A percentile compares a stretch with the other conserved stretches of the same genome.
Conservation (phyloP, 2,329 filamentous ascomycete genomes). For the Huntiella decipiens region DNA sequence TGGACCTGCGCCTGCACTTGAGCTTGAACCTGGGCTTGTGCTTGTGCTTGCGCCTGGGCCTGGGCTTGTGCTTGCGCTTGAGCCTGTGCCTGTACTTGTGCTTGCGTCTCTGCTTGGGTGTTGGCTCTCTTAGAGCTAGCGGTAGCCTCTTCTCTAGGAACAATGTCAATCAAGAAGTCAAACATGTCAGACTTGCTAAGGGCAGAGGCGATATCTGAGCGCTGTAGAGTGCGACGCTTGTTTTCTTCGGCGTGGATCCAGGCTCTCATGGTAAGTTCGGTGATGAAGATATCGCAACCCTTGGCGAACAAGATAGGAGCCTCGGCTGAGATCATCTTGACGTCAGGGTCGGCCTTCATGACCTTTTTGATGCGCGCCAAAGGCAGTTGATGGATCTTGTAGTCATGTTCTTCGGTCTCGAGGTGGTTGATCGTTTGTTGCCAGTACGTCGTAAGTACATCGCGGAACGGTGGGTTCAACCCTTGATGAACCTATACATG, state of each 20-base stretch:
- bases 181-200: slow-evolving; percentile 99
- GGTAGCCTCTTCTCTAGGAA: slow-evolving; percentile 82
- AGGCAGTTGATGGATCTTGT: slow-evolving; percentile 92
- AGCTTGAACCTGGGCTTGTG: neutral
- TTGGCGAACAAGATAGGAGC: slow-evolving; percentile 96
- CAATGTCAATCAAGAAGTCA: slow-evolving; percentile 97
- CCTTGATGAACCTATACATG: slow-evolving; percentile 70
- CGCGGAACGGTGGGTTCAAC: slow-evolving; percentile 76
- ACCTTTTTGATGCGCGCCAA: slow-evolving; percentile 99
- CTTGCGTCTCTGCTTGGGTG: slow-evolving; percentile 24
- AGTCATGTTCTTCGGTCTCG: slow-evolving; percentile 89
- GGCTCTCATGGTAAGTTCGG: slow-evolving; percentile 93
- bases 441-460: slow-evolving; percentile 98
- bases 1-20: neutral
- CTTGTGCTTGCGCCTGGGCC: neutral
- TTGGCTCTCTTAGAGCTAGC: slow-evolving; percentile 62
- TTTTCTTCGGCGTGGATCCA: slow-evolving; percentile 99
- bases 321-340: slow-evolving; percentile 99
- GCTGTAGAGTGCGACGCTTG: slow-evolving; percentile 84
- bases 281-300: slow-evolving; percentile 98
- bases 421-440: slow-evolving; percentile 94
- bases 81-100: slow-evolving; percentile 2
- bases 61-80: slow-evolving; percentile 6
- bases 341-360: slow-evolving; percentile 98
- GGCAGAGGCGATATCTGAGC: slow-evolving; percentile 89